A percentile compares a stretch with the other conserved stretches of the same genome.
Evolutionary conservation across 345 rosid genomes (phyloP).

Genomic region (Eutrema japonicum): DNA sequence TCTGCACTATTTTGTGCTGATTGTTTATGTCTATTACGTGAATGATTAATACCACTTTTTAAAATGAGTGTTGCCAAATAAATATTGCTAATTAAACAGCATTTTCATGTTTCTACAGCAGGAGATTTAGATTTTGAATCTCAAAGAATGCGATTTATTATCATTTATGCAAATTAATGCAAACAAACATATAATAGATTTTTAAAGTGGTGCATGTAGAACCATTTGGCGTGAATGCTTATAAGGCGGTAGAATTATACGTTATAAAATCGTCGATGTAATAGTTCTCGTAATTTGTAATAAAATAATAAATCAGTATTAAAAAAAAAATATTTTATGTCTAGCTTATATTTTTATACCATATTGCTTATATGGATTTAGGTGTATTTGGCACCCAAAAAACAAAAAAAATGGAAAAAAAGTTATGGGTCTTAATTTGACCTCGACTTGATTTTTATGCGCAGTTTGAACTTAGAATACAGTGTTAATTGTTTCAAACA

Average conservation of each 20-base stretch:
- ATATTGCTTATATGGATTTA: not conserved
- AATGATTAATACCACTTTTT: conserved; percentile 2
- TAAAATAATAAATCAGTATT: no score
- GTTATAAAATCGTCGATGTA: no score
- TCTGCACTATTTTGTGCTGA: conserved; percentile 27
- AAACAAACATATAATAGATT: no score
- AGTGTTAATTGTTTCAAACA: not conserved
- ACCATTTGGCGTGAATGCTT: no score
- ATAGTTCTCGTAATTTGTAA: no score
- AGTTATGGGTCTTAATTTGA: not conserved
- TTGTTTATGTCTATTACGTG: conserved; percentile 19
- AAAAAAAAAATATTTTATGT: not conserved
- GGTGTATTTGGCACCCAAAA: not conserved
- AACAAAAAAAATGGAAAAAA: not conserved
- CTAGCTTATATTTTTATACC: not conserved
- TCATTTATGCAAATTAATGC: no score
- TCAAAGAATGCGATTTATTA: no score
- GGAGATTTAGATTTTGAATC: no score
- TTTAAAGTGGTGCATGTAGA: no score
- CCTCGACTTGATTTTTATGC: not conserved
- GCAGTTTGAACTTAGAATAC: not conserved
- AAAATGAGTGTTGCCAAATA: not conserved
- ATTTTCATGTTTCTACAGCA: no score
- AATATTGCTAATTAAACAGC: not conserved
- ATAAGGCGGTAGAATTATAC: no score